Conservation (phyloP, 208 protist species). For the Crithidia sp. region DNA sequence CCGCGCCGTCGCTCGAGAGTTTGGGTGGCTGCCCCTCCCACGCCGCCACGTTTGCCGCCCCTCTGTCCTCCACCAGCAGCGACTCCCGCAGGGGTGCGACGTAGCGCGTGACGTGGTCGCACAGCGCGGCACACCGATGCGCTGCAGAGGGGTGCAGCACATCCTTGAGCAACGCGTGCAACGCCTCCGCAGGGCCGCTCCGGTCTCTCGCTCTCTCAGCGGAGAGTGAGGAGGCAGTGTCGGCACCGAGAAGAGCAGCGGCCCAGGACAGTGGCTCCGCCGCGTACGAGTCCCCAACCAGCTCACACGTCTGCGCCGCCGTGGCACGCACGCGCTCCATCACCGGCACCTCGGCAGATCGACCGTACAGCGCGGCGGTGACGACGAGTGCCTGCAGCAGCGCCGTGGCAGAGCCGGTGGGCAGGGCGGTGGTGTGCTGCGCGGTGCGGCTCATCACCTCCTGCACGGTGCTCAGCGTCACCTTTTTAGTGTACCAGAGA, state of each 20-base stretch:
- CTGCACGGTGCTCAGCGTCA: background rate
- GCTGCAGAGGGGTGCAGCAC: background rate
- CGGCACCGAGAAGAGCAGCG: slow-evolving; percentile 3
- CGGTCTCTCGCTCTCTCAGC: background rate
- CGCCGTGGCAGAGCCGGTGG: slow-evolving; percentile 23
- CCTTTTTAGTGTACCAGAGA: background rate
- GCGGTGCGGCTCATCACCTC: background rate
- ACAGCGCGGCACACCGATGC: slow-evolving; percentile 5
- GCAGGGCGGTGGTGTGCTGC: background rate
- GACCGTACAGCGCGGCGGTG: background rate
- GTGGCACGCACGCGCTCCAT: background rate
- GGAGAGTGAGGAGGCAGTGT: background rate
- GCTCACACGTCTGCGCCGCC: slow-evolving; percentile 9
- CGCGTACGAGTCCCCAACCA: slow-evolving; percentile 11
- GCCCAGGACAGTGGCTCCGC: slow-evolving; percentile 9
- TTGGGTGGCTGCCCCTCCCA: background rate
- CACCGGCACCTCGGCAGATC: background rate
- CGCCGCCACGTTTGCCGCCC: background rate
- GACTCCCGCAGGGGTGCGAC: slow-evolving; percentile 15
- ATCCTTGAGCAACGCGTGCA: background rate
- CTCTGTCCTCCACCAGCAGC: background rate
- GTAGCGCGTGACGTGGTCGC: slow-evolving; percentile 5
- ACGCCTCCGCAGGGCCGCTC: background rate
- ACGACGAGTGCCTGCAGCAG: slow-evolving; percentile 17
- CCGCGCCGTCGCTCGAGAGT: no score